Conservation (phyloP, 2,329 filamentous ascomycete species). For the Pyricularia grisea region DNA sequence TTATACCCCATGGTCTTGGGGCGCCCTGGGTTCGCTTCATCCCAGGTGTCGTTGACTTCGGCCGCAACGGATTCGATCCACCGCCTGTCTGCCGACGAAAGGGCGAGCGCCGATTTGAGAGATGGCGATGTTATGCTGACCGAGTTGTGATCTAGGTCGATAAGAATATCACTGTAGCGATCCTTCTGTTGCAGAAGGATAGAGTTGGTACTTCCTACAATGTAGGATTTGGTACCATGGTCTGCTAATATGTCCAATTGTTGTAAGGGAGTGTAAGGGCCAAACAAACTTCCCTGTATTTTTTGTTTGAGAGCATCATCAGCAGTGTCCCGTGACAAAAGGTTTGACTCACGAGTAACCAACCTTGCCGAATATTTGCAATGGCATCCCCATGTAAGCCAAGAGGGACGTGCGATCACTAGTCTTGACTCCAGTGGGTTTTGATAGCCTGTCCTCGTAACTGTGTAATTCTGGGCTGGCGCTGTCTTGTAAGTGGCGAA, state of each 20-base stretch:
- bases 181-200: slow-evolving; percentile 89
- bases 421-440: slow-evolving; percentile 77
- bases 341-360: slow-evolving; percentile 2
- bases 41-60: slow-evolving; percentile 93
- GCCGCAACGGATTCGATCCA: slow-evolving; percentile 97
- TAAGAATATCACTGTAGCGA: slow-evolving; percentile 89
- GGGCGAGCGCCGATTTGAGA: slow-evolving; percentile 61
- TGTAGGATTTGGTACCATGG: slow-evolving; percentile 90
- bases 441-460: slow-evolving; percentile 65
- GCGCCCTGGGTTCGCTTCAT: slow-evolving; percentile 75
- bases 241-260: slow-evolving; percentile 87
- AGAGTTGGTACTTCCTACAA: slow-evolving; percentile 95
- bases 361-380: slow-evolving; percentile 92
- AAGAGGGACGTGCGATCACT: slow-evolving; percentile 87
- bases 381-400: slow-evolving; percentile 85
- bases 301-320: slow-evolving; percentile 6
- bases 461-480: slow-evolving; percentile 86
- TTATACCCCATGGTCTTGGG: slow-evolving; percentile 95
- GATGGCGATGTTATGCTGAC: slow-evolving; percentile 77
- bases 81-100: slow-evolving; percentile 79
- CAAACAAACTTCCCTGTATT: slow-evolving; percentile 75
- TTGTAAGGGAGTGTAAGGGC: slow-evolving; percentile 92
- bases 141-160: slow-evolving; percentile 86
- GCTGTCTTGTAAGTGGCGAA: slow-evolving; percentile 87
- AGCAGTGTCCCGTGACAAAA: slow-evolving; percentile 7